Evolutionary conservation across 495 filamentous ascomycete genomes (phyloP), one percentile per base, ranked within the genome.

Genomic region (Penicillium parvum): DNA sequence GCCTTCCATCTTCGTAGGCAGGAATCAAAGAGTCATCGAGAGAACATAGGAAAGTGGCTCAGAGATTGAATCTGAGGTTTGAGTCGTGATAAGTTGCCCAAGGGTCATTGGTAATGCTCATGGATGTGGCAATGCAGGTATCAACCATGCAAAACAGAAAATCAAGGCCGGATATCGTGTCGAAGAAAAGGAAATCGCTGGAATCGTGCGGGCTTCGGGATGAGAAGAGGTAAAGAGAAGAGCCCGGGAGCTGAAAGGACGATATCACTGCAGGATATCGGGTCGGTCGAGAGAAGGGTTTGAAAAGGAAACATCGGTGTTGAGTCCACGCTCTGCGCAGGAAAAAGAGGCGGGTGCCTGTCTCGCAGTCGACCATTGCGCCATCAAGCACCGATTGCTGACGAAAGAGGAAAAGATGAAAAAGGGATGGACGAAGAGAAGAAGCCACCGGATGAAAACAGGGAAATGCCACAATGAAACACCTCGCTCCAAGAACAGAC

Each of bases 31-130:
- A 16, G 41, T 63, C 61, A 53, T 65, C 7, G 29, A 32, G 28
- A 45, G n/a, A 28, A 65, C 62, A 65, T 63, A 65, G 57, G 62
- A 65, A 57, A 47, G 32, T 15, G 47, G 33, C 39, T 32, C 43
- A 42, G 37, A 34, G 36, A 16, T 19, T 27, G 21, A 7, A 23
- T 32, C 23, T 30, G 32, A 44, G 41, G 39, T 53, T 26, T 22
- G 51, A 48, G 39, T 50, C 56, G 43, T 53, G 20, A 37, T 34
- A 29, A 25, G 28, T 44, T 29, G 35, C 43, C 53, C 47, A 28
- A 19, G 18, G 37, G 47, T 55, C 49, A 30, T 48, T 33, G 45
- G 36, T n/a, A 34, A 37, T 40, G 34, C 30, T 47, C 48, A 45
- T 51, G 42, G 43, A 41, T 16, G 17, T 39, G 36, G 30, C 36